phyloP scores from a whole-genome alignment of 2,329 filamentous ascomycete species.

The Coniochaeta pulveracea region DNA sequence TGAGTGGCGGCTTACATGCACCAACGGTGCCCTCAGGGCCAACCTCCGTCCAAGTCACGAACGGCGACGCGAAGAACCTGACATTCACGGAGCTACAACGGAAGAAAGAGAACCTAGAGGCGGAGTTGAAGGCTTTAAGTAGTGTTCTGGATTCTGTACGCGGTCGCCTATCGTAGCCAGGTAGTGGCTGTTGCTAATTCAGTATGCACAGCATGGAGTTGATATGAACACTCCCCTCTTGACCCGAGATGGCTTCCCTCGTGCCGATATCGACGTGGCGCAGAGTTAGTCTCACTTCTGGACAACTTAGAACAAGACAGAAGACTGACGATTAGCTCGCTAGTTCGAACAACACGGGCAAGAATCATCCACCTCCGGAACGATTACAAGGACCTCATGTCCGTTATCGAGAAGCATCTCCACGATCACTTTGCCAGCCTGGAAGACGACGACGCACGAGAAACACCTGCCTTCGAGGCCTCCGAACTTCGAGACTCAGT shows the following conservation, averaged over 20 bases:
- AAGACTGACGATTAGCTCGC: slow-evolving; percentile 7
- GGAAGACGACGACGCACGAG: slow-evolving; percentile 34
- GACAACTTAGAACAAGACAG: background rate
- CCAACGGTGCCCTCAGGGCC: slow-evolving; percentile 63
- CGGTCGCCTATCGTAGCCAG: slow-evolving; percentile 8
- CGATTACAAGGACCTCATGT: slow-evolving; percentile 88
- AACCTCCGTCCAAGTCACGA: slow-evolving; percentile 46
- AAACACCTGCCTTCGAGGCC: slow-evolving; percentile 14
- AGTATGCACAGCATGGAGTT: slow-evolving; percentile 61
- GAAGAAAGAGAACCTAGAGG: slow-evolving; percentile 76
- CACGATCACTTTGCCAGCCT: slow-evolving; percentile 80
- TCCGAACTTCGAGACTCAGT: slow-evolving; percentile 20
- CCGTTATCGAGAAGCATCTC: slow-evolving; percentile 69
- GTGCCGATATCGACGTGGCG: slow-evolving; percentile 87
- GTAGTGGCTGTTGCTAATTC: background rate
- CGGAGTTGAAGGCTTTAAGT: slow-evolving; percentile 74
- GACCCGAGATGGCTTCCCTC: slow-evolving; percentile 83
- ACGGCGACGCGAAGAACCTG: slow-evolving; percentile 51
- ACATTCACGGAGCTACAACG: slow-evolving; percentile 71
- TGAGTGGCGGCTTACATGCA: slow-evolving; percentile 32
- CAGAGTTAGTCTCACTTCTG: slow-evolving; percentile 54
- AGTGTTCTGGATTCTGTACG: slow-evolving; percentile 79
- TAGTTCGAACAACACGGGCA: slow-evolving; percentile 85
- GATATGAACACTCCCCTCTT: slow-evolving; percentile 83
- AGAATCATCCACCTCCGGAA: slow-evolving; percentile 84